Evolutionary conservation across 2,329 filamentous ascomycete genomes (phyloP).

Genomic region (Phialophora macrospora): DNA sequence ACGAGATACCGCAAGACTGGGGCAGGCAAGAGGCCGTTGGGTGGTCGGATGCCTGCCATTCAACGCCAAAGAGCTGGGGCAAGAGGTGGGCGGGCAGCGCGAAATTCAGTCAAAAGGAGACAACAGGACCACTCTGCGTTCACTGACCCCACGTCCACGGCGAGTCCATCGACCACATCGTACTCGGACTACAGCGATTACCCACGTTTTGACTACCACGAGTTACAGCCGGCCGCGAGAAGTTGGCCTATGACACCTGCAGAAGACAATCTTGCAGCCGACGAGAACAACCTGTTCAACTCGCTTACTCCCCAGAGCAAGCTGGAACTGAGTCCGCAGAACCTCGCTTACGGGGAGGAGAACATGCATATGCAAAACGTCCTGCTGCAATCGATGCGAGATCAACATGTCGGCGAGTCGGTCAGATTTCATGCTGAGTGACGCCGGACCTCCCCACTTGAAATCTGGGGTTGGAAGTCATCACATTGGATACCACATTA

Average conservation of each 20-base stretch:
- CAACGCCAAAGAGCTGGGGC: constrained; percentile 50
- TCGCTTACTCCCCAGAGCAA: constrained; percentile 20
- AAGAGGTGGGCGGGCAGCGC: constrained; percentile 49
- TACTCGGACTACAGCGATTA: constrained; percentile 33
- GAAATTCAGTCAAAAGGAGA: constrained; percentile 42
- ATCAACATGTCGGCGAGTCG: constrained; percentile 19
- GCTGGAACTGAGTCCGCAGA: constrained; percentile 14
- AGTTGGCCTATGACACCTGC: constrained; percentile 31
- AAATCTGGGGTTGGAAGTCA: constrained; percentile 9
- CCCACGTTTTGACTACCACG: constrained; percentile 25
- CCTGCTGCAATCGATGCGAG: constrained; percentile 21
- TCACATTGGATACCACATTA: constrained; percentile 17
- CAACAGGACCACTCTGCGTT: constrained; percentile 26
- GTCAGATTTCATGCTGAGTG: constrained; percentile 15
- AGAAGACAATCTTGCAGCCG: constrained; percentile 25
- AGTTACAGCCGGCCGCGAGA: constrained; percentile 12
- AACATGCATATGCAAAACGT: constrained; percentile 16
- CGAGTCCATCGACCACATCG: constrained; percentile 27
- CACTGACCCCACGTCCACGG: constrained; percentile 18
- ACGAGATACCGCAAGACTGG: constrained; percentile 69
- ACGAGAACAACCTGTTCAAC: constrained; percentile 15
- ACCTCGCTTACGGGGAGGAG: constrained; percentile 19
- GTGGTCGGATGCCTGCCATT: constrained; percentile 47
- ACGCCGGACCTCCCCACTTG: background rate
- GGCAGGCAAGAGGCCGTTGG: constrained; percentile 47